Evolutionary conservation across 495 filamentous ascomycete species (phyloP), one percentile per base, ranked within the genome.

Genomic region (Penicillium lagena): DNA sequence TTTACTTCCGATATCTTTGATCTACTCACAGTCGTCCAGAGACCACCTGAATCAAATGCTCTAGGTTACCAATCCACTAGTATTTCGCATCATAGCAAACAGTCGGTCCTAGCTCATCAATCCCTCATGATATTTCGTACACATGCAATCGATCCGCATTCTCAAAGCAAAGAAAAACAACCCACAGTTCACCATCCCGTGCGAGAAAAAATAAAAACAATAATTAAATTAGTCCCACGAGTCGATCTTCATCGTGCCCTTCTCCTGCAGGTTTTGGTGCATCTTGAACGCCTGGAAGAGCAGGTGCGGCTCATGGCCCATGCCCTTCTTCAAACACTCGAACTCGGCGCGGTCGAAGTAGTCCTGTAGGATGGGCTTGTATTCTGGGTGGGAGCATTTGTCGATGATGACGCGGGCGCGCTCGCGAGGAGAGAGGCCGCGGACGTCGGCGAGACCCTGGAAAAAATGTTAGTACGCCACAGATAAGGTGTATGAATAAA

Each of bases 231-330:
- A 74, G 38, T 70, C 70, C 79, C 79, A 83, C 30, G 63, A 73
- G 12, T 67, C 58, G 47, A 89, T 82, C 67, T 81, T 83, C 90
- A 95, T 95, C 48, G 85, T 91, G 14, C 89, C 88, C 58, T 88
- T 80, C 70, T 86, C 80, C 47, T 79, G 64, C 42, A 96, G 66
- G 43, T 86, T 83, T 72, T 83, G 80, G 66, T 95, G 89, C 88
- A 94, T 89, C 62, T 93, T 86, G 66, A 94, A 94, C 12, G 77
- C 70, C 64, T 93, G 81, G 69, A 78, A 90, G 37, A 95, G 68
- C 64, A 93, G 67, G 60, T 94, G 88, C 17, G 89, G 89, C 72
- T 94, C 88, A 64, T 93, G 89, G 35, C 86, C 88, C 87, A 83
- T 86, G 31, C 88, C 89, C 78, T 89, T 91, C 63, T 74, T 78